Evolutionary conservation across 2,329 filamentous ascomycete genomes (phyloP).

Genomic region (Neonectria ditissima): DNA sequence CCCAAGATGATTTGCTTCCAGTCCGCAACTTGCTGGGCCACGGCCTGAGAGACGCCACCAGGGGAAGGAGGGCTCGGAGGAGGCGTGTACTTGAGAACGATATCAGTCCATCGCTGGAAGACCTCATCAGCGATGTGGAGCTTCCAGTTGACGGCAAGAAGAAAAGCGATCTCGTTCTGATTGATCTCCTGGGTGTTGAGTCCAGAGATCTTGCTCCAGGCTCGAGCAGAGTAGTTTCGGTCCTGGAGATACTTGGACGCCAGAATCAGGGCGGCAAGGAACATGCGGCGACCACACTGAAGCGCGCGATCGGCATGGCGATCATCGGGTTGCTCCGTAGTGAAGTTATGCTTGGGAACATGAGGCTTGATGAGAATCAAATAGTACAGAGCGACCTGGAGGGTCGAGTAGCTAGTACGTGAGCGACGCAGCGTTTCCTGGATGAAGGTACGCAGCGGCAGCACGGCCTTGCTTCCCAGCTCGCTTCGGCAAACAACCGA

Average conservation of each 20-base stretch:
- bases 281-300: conserved; percentile 97
- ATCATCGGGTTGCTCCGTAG: conserved; percentile 84
- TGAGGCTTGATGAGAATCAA: conserved; percentile 92
- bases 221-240: conserved; percentile 95
- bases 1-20: conserved; percentile 71
- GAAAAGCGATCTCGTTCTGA: conserved; percentile 93
- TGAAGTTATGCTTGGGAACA: conserved; percentile 85
- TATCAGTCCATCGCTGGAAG: conserved; percentile 94
- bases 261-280: conserved; percentile 91
- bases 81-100: conserved; percentile 87
- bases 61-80: conserved; percentile 71
- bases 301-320: conserved; percentile 80
- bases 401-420: conserved; percentile 94
- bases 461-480: conserved; percentile 77
- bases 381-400: conserved; percentile 97
- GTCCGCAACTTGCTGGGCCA: conserved; percentile 62
- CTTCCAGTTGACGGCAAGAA: conserved; percentile 91
- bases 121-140: conserved; percentile 90
- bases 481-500: conserved; percentile 82
- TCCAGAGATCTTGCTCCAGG: conserved; percentile 99
- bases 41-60: conserved; percentile 56
- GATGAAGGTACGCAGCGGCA: conserved; percentile 95
- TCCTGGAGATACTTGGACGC: conserved; percentile 99
- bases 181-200: conserved; percentile 94
- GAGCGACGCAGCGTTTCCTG: conserved; percentile 96